A percentile compares a stretch with the other conserved stretches of the same genome.
Conservation (phyloP, 768 basidiomycete genomes). For the Clathrus columnatus region DNA sequence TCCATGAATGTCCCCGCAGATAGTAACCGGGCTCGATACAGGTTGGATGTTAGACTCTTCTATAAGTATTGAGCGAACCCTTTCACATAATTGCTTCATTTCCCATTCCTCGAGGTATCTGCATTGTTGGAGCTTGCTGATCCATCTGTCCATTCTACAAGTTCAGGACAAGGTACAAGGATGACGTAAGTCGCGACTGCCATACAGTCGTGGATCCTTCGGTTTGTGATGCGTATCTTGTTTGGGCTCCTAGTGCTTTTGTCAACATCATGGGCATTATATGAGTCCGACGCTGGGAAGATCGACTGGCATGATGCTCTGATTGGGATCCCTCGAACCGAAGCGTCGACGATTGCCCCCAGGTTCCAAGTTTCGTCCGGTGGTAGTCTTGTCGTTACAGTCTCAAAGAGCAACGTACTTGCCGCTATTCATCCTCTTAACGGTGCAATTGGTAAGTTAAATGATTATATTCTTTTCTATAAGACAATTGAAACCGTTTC, state of each 20-base stretch:
- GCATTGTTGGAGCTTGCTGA: conserved; percentile 79
- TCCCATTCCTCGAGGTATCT: conserved; percentile 83
- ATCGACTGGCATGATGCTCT: conserved; percentile 83
- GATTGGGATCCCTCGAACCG: conserved; percentile 60
- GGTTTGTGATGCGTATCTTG: conserved; percentile 15
- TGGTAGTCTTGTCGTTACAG: conserved; percentile 48
- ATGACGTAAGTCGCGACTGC: conserved; percentile 3
- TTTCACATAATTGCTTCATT: conserved; percentile 89
- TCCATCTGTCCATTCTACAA: conserved; percentile 56
- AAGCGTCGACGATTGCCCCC: conserved; percentile 46
- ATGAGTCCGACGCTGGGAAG: conserved; percentile 68
- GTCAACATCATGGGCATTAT: conserved; percentile 33
- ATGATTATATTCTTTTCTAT: neutral
- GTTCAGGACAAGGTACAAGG: neutral
- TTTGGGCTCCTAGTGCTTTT: neutral
- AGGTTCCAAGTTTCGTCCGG: conserved; percentile 36
- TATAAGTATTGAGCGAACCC: conserved; percentile 80
- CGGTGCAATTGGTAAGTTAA: conserved; percentile 59
- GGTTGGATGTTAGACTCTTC: conserved; percentile 98
- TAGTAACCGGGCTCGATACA: conserved; percentile 89
- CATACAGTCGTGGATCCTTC: neutral
- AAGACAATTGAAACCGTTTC: conserved; percentile 6
- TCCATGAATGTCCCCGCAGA: conserved; percentile 94
- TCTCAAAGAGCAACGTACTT: conserved; percentile 68
- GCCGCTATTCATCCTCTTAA: conserved; percentile 60